Base-by-base conservation (phyloP, 768 basidiomycete species). In the Boletus sensibilis region DNA sequence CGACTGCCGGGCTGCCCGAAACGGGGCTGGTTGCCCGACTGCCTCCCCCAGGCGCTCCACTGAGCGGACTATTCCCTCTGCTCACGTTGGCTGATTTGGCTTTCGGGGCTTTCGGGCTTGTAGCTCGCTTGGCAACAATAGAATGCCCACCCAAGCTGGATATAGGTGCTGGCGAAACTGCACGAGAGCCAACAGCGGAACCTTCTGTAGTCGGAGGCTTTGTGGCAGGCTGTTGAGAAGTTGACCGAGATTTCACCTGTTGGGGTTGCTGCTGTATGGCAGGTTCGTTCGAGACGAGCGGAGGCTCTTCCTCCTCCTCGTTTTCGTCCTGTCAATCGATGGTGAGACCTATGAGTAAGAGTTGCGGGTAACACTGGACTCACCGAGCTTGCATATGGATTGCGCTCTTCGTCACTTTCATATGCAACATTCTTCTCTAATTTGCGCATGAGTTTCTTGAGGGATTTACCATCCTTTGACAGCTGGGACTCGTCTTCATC, bases 371-470 rank as follows among this genome's bases (percentile, higher is more conserved):
- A 49, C 55, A 1, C 34, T 39, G 47, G 35, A 73, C 87, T 64
- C 68, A 85, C 91, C 64, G 86, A 88, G 67, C 83, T 87, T 1
- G 86, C 86, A 66, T 92, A 93, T 5, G 92, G 92, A 69, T 94
- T 91, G 33, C 53, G 66, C 41, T 92, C 88, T 21, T 93, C 90
- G 43, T 92, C 91, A 49, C 84, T 87, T 16, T 93, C 92, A 66
- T 93, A 92, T 8, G 78, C 86, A 10, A 81, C 84, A 52, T 88
- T 88, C 69, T 92, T 91, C 72, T 95, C 94, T 55, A 86, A 78
- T 67, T 85, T 90, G 58, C 82, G 86, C 66, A 98, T 84, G 20
- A 94, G 79, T 73, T 94, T 95, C 74, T 92, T 88, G 77, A 94
- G 85, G 4, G 82, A 83, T 72, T 88, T 89, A 16, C 83, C 87